Evolutionary conservation across 176 grass and related monocot genomes (phyloP).

Genomic region (Calamus simplicifolius): DNA sequence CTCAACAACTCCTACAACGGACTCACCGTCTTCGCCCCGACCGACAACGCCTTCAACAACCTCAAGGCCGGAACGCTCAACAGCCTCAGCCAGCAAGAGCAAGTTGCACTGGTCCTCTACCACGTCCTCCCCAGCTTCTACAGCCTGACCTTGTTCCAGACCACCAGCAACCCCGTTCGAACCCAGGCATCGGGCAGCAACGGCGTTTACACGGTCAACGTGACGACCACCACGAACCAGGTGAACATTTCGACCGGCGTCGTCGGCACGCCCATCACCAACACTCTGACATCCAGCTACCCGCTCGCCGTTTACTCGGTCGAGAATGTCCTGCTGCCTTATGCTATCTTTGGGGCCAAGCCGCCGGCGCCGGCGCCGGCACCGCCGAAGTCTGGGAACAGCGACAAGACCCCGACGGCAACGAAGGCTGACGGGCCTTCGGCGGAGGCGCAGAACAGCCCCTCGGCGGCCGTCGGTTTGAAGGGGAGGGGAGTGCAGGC

Average conservation of each 20-base stretch:
- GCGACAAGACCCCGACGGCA: no score
- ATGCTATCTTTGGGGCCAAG: slow-evolving; percentile 60
- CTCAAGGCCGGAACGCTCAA: slow-evolving; percentile 70
- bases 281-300: slow-evolving; percentile 31
- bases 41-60: slow-evolving; percentile 61
- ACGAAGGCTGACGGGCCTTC: neutral
- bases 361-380: slow-evolving; percentile 39
- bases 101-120: slow-evolving; percentile 62
- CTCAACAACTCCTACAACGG: slow-evolving; percentile 55
- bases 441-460: neutral
- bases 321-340: slow-evolving; percentile 57
- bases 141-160: slow-evolving; percentile 47
- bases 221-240: slow-evolving; percentile 45
- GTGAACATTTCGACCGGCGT: slow-evolving; percentile 77
- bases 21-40: slow-evolving; percentile 73
- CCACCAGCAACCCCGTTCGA: slow-evolving; percentile 67
- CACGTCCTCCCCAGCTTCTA: slow-evolving; percentile 65
- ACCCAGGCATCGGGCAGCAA: slow-evolving; percentile 69
- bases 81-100: slow-evolving; percentile 50
- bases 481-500: neutral
- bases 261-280: slow-evolving; percentile 28
- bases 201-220: slow-evolving; percentile 65
- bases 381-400: slow-evolving; percentile 1
- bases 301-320: slow-evolving; percentile 68
- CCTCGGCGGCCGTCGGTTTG: neutral